A percentile compares a stretch with the other conserved stretches of the same genome.
Evolutionary conservation across 768 basidiomycete genomes (phyloP).

Genomic region (Boletus sp.): DNA sequence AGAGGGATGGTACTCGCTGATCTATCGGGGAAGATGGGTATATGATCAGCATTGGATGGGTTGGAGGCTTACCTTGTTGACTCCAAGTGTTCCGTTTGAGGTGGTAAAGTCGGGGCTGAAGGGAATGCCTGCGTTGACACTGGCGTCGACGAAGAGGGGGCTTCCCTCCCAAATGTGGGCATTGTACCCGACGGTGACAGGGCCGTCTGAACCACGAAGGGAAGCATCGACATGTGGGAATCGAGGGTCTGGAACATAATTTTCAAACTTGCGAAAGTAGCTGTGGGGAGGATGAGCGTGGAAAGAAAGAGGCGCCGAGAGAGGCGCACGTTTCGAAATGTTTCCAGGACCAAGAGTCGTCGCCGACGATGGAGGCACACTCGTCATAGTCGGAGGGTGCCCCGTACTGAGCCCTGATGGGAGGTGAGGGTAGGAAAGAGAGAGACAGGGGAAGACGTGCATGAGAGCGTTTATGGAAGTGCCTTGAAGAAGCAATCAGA

Average conservation of each 20-base stretch:
- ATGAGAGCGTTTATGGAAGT: slow-evolving; percentile 64
- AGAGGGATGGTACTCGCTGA: slow-evolving; percentile 35
- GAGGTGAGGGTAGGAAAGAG: slow-evolving; percentile 5
- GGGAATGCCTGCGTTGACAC: slow-evolving; percentile 50
- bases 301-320: background rate
- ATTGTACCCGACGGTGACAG: slow-evolving; percentile 59
- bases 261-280: slow-evolving; percentile 72
- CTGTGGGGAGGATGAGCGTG: slow-evolving; percentile 32
- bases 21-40: slow-evolving; percentile 26
- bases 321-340: slow-evolving; percentile 46
- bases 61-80: slow-evolving; percentile 48
- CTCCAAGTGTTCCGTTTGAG: slow-evolving; percentile 54
- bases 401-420: slow-evolving; percentile 51
- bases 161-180: slow-evolving; percentile 45
- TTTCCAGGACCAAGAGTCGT: slow-evolving; percentile 55
- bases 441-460: slow-evolving; percentile 20
- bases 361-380: slow-evolving; percentile 54
- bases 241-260: slow-evolving; percentile 47
- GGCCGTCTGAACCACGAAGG: slow-evolving; percentile 51
- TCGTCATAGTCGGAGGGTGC: slow-evolving; percentile 70
- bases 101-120: slow-evolving; percentile 58
- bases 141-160: slow-evolving; percentile 54
- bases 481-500: slow-evolving; percentile 33
- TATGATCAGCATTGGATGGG: background rate
- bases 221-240: slow-evolving; percentile 49